Percentiles rank a stretch among this genome's conserved stretches.
Conservation (phyloP, 2,329 filamentous ascomycete genomes). For the Fusarium coicis region DNA sequence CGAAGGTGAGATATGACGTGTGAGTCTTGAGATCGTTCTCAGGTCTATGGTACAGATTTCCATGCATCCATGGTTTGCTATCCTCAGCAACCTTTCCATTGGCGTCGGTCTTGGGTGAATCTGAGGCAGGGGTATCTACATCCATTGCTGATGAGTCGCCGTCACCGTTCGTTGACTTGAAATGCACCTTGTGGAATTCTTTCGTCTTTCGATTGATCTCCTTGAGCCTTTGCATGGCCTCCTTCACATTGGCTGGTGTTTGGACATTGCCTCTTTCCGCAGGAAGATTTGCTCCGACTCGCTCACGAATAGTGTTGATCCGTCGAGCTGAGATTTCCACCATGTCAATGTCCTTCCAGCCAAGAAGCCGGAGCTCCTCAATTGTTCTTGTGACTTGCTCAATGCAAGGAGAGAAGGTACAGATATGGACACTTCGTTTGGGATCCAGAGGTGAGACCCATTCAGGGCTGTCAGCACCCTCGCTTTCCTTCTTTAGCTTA, state of each 20-base stretch:
- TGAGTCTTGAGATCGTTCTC: conserved; percentile 94
- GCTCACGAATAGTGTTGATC: conserved; percentile 84
- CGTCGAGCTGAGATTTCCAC: conserved; percentile 85
- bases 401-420: conserved; percentile 96
- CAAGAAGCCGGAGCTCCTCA: conserved; percentile 79
- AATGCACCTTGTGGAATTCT: conserved; percentile 66
- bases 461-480: conserved; percentile 36
- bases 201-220: conserved; percentile 77
- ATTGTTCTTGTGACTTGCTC: conserved; percentile 94
- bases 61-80: conserved; percentile 75
- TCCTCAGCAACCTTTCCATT: conserved; percentile 40
- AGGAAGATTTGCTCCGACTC: conserved; percentile 73
- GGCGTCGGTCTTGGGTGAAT: conserved; percentile 39
- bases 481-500: conserved; percentile 37
- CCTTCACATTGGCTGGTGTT: conserved; percentile 77
- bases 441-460: conserved; percentile 76
- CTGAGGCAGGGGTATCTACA: conserved; percentile 47
- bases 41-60: conserved; percentile 80
- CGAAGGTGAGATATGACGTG: conserved; percentile 97
- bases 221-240: conserved; percentile 78
- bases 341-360: conserved; percentile 95
- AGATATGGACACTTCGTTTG: conserved; percentile 78
- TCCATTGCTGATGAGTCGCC: conserved; percentile 55
- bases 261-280: conserved; percentile 77
- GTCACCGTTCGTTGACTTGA: conserved; percentile 27